A percentile compares a stretch with the other conserved stretches of the same genome.
Evolutionary conservation across 1,284 basidiomycete species (phyloP).

Genomic region (Clitocybe nebularis): DNA sequence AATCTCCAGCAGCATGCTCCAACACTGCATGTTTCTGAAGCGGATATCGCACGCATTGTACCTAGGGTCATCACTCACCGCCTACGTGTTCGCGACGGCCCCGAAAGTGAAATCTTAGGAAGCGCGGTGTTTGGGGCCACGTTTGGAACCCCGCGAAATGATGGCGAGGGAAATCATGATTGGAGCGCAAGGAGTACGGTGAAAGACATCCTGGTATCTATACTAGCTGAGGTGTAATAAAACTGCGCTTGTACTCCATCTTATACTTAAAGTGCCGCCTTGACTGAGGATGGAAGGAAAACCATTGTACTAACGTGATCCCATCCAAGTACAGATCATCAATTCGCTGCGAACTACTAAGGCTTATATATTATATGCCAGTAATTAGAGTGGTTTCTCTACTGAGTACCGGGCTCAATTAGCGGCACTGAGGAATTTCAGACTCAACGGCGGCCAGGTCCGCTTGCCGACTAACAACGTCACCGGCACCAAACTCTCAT

Average conservation of each 20-base stretch:
- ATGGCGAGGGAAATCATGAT: constrained; percentile 3
- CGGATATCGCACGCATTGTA: constrained; percentile 65
- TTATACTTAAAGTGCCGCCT: no score
- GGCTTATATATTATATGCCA: no score
- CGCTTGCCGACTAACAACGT: no score
- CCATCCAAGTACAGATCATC: no score
- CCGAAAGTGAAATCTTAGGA: constrained; percentile 62
- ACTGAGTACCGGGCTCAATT: no score
- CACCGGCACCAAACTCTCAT: no score
- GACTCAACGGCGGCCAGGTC: no score
- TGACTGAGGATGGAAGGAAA: no score
- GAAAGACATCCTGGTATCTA: constrained; percentile 56
- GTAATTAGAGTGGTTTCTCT: no score
- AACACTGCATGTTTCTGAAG: constrained; percentile 61
- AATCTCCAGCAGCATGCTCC: constrained; percentile 3
- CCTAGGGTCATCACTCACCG: constrained; percentile 70
- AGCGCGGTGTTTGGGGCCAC: constrained; percentile 54
- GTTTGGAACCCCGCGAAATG: constrained; percentile 16
- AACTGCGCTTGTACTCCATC: constrained; percentile 1
- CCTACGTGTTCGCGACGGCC: constrained; percentile 59
- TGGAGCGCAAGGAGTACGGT: constrained; percentile 37
- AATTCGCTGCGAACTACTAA: no score
- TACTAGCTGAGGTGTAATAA: constrained; percentile 48
- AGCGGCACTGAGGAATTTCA: no score
- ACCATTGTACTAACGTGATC: no score